These are phyloP conservation scores for Candida maesae DNA, from an alignment of 805 yeast species.

Conservation along the genomic window DNA sequence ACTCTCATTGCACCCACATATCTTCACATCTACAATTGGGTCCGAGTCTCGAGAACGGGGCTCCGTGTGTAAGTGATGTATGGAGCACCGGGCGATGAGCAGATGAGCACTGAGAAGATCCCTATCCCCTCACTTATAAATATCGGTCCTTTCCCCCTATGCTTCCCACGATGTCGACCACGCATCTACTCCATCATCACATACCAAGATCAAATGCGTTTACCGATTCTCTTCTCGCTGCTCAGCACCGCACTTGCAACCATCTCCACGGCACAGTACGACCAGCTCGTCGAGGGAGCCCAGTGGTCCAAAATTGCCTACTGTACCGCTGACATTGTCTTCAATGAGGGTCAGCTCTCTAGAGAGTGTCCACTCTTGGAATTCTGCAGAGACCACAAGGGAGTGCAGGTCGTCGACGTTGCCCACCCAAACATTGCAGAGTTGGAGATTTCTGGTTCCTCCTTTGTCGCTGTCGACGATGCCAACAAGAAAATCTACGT, in stretches of 20 bases:
- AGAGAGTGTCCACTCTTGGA: slow-evolving; percentile 14
- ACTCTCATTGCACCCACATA: no score
- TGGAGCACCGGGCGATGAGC: no score
- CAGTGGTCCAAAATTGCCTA: slow-evolving; percentile 19
- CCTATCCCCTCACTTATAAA: no score
- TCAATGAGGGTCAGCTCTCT: slow-evolving; percentile 11
- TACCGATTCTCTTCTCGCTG: neutral
- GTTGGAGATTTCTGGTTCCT: slow-evolving; percentile 49
- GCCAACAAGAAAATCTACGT: slow-evolving; percentile 39
- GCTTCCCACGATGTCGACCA: no score
- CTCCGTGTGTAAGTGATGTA: no score
- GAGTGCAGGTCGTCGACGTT: slow-evolving; percentile 10
- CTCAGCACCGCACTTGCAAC: slow-evolving; percentile 1
- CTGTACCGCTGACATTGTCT: slow-evolving; percentile 12
- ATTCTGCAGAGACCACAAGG: slow-evolving; percentile 13
- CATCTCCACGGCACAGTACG: slow-evolving; percentile 11
- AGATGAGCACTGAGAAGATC: no score
- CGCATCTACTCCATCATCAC: neutral
- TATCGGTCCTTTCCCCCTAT: no score
- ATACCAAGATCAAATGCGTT: neutral
- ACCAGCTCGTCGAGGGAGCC: slow-evolving; percentile 13
- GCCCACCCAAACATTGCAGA: slow-evolving; percentile 18
- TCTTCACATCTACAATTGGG: no score
- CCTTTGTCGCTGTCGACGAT: slow-evolving; percentile 51
- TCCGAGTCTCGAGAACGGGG: no score